Evolutionary conservation across 1,139 yeast genomes (phyloP), one percentile per base, ranked within the genome.

Genomic region (Yamadazyma jaroonii): DNA sequence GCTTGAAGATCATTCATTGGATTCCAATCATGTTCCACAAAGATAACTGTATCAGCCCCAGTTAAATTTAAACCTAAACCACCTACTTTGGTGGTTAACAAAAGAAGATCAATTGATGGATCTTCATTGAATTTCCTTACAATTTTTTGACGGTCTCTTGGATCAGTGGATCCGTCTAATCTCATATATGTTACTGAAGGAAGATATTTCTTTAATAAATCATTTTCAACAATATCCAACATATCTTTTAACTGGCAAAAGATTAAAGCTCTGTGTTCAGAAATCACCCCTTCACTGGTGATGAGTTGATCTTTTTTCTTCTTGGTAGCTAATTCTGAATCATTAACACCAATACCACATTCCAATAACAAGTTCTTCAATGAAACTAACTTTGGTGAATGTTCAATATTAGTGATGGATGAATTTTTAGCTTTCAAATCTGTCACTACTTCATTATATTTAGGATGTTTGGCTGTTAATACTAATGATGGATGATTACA

Each of bases 1-100:
- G 99, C 99, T 60, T 94, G 99, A 43, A 94, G 71, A 67, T 94
- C 99, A 56, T 89, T 92, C 99, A 94, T 94, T 17, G 99, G 98
- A 58, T 94, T 94, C 99, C 99, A 94, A 61, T 94, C 99, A 56
- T 94, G 99, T 56, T 94, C 99, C 28, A 94, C 95, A 64, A 94
- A 94, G 10, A 94, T 92, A 36, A 94, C 99, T 0, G 98, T 94
- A 57, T 94, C 99, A 0, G 98, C 98, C 45, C 99, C 98, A 0
- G 99, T 94, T 59, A 94, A 73, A 57, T 94, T 94, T 54, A 94
- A 79, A 9, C 99, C 99, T 43, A 94, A 74, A 17, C 99, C 99
- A 57, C 99, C 99, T 32, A 94, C 99, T 60, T 92, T 95, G 0
- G 99, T 94, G 0, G 98, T 94, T 51, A 94, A 69, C 32, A 94